Percentiles rank a stretch among this genome's conserved stretches.
These are phyloP conservation scores for Eutypa lata DNA, from an alignment of 2,329 filamentous ascomycete species.

Conservation along the genomic window DNA sequence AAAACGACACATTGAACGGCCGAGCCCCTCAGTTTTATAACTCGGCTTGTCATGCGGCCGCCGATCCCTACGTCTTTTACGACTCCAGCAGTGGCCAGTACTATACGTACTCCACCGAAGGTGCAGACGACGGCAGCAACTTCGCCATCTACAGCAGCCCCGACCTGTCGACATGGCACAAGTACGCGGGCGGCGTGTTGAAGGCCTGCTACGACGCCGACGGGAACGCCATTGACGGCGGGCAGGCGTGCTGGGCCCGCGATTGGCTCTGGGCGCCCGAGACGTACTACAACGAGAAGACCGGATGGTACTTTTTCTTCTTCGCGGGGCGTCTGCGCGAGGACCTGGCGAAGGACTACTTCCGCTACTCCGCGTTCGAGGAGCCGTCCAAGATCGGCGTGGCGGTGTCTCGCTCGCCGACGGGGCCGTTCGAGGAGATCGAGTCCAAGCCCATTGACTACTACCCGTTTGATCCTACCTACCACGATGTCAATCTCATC, in stretches of 20 bases:
- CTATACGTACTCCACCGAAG: conserved; percentile 34
- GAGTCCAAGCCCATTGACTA: conserved; percentile 29
- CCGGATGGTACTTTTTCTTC: conserved; percentile 36
- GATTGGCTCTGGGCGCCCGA: conserved; percentile 36
- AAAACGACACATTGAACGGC: not conserved
- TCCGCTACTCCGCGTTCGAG: conserved; percentile 32
- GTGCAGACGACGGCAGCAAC: conserved; percentile 27
- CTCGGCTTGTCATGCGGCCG: conserved; percentile 27
- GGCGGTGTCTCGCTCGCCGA: conserved; percentile 31
- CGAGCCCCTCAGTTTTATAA: conserved; percentile 30
- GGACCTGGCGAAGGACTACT: conserved; percentile 29
- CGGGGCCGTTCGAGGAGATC: conserved; percentile 31
- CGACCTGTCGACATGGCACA: conserved; percentile 33
- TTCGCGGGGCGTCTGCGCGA: conserved; percentile 32
- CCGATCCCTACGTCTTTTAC: conserved; percentile 31
- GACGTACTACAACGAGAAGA: conserved; percentile 32
- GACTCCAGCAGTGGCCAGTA: conserved; percentile 28
- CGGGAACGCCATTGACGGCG: conserved; percentile 25
- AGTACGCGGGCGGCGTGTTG: conserved; percentile 28
- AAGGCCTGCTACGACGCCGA: conserved; percentile 29
- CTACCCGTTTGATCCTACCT: conserved; percentile 33
- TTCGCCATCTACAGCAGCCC: conserved; percentile 35
- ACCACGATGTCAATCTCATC: conserved; percentile 35
- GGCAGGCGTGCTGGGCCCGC: conserved; percentile 33
- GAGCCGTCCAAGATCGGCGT: conserved; percentile 34